Conservation (phyloP, 2,329 filamentous ascomycete genomes). For the Cladosporium oxysporum region DNA sequence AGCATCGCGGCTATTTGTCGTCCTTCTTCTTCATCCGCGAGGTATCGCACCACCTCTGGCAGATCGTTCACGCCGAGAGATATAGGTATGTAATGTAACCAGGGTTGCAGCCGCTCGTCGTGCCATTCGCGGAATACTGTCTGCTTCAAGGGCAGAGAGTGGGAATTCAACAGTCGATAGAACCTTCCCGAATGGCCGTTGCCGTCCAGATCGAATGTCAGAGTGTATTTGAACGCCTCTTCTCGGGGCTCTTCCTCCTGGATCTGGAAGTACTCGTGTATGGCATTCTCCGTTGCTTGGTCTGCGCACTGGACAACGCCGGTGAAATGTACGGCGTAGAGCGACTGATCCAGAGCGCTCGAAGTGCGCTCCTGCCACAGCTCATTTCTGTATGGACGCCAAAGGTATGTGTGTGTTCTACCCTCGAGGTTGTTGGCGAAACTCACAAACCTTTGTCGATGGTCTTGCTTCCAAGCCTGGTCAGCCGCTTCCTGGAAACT, state of each 20-base stretch:
- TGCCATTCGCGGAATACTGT: not conserved
- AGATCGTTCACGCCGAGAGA: not conserved
- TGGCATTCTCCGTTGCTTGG: not conserved
- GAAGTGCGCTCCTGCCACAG: not conserved
- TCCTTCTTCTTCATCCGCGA: not conserved
- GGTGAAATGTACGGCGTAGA: not conserved
- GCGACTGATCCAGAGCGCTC: not conserved
- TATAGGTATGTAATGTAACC: not conserved
- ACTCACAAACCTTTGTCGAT: not conserved
- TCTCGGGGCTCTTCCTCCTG: constrained; percentile 13
- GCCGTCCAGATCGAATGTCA: constrained; percentile 18
- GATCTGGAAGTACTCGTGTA: not conserved
- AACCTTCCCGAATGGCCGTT: constrained; percentile 52
- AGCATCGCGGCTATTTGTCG: not conserved
- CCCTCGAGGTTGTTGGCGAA: not conserved
- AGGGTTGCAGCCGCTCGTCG: not conserved
- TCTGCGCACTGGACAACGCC: not conserved
- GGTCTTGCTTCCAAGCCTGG: not conserved
- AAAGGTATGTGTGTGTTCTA: not conserved
- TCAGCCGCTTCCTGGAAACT: not conserved
- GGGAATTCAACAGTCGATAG: constrained; percentile 53
- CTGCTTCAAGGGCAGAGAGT: constrained; percentile 51
- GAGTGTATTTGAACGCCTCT: constrained; percentile 20
- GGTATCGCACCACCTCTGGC: not conserved
- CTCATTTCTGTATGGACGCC: too few species aligned